phyloP scores from a whole-genome alignment of 257 asterid species.

The Cinchona pubescens region DNA sequence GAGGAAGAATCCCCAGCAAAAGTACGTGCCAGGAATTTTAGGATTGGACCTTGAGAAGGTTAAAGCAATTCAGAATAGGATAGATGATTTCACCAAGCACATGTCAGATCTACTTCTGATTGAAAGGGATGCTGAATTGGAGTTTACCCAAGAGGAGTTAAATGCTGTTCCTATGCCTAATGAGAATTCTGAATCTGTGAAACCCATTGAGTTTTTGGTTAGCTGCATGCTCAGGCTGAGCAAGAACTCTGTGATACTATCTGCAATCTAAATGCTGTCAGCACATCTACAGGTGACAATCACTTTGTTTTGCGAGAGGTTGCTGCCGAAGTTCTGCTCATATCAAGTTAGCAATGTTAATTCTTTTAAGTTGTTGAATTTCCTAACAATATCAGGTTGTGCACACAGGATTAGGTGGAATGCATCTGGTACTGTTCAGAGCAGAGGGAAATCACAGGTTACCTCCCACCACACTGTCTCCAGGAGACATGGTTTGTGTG shows the following conservation, averaged over 20 bases:
- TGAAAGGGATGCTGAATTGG: constrained; percentile 89
- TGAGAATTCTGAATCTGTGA: constrained; percentile 45
- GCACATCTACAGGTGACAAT: constrained; percentile 70
- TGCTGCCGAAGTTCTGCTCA: background rate
- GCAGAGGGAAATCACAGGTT: constrained; percentile 82
- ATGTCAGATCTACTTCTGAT: constrained; percentile 80
- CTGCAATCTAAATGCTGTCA: constrained; percentile 83
- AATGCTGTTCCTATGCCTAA: constrained; percentile 85
- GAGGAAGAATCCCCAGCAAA: constrained; percentile 52
- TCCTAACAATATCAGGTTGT: constrained; percentile 14
- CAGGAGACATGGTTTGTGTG: constrained; percentile 98
- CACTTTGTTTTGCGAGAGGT: constrained; percentile 4
- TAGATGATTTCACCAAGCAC: constrained; percentile 58
- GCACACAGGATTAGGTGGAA: constrained; percentile 85
- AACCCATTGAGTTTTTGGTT: constrained; percentile 80
- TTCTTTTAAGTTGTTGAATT: background rate
- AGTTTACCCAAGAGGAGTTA: constrained; percentile 88
- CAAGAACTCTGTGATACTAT: constrained; percentile 96
- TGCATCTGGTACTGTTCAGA: constrained; percentile 89
- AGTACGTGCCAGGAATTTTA: constrained; percentile 52
- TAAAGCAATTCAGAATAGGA: constrained; percentile 62
- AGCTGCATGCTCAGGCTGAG: constrained; percentile 85
- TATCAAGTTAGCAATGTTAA: background rate
- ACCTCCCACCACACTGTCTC: constrained; percentile 95
- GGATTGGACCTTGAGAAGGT: constrained; percentile 73